Conservation (phyloP, 2,329 filamentous ascomycete genomes). For the Madurella mycetomatis region DNA sequence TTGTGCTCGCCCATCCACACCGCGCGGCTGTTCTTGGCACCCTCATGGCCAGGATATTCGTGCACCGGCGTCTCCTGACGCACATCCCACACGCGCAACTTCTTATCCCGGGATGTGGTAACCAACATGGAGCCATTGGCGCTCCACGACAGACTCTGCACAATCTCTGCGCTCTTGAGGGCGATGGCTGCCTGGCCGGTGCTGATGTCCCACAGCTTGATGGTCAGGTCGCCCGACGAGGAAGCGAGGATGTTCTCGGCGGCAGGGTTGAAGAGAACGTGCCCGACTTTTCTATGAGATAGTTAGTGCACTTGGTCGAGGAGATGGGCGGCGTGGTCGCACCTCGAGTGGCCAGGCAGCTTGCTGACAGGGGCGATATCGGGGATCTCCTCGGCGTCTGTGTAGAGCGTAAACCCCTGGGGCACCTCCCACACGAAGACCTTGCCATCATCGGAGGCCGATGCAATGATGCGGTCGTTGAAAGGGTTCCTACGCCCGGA, state of each 20-base stretch:
- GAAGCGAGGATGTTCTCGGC: constrained; percentile 95
- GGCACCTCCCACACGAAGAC: constrained; percentile 96
- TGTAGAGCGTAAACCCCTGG: constrained; percentile 76
- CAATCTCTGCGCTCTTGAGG: constrained; percentile 83
- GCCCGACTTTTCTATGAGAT: constrained; percentile 78
- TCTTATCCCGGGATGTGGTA: constrained; percentile 97
- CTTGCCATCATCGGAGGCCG: constrained; percentile 94
- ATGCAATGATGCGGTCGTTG: constrained; percentile 88
- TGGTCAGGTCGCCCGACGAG: constrained; percentile 86
- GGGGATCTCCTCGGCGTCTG: constrained; percentile 76
- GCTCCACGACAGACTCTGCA: constrained; percentile 95
- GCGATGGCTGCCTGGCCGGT: constrained; percentile 69
- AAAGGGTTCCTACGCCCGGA: constrained; percentile 72
- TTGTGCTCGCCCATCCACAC: constrained; percentile 98
- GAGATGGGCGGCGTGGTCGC: constrained; percentile 26
- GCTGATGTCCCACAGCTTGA: constrained; percentile 94
- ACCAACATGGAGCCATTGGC: constrained; percentile 80
- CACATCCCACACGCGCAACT: constrained; percentile 94
- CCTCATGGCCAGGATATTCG: constrained; percentile 78
- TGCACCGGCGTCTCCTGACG: constrained; percentile 85
- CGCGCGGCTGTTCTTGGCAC: constrained; percentile 94
- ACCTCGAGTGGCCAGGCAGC: constrained; percentile 84
- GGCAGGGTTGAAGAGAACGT: constrained; percentile 95
- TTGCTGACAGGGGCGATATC: constrained; percentile 79
- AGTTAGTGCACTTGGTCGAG: constrained; percentile 4